Evolutionary conservation across 768 basidiomycete genomes (phyloP), one percentile per base, ranked within the genome.

Genomic region (Pulveroboletus sp.): DNA sequence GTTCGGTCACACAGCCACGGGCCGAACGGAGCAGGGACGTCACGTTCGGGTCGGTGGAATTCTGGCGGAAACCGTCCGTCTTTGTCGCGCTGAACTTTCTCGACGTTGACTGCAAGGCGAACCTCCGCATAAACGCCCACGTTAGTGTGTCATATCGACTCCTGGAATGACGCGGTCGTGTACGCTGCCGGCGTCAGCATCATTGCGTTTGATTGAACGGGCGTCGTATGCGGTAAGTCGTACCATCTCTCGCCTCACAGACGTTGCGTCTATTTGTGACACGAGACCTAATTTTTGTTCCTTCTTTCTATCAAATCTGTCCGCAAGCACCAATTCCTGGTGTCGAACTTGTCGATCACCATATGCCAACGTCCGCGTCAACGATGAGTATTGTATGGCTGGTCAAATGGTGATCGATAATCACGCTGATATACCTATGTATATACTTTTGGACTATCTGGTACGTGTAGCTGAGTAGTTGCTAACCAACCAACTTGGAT

Each of bases 81-180:
- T 60, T 61, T n/a, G 31, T 61, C n/a, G 55, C 55, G 6, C 35
- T 54, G 43, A 61, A 61, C 37, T 42, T 12, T 16, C 26, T 61
- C 30, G 45, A 61, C 38, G 12, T 61, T 0, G 48, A 43, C 27
- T 38, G 34, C 45, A 32, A 20, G 32, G 32, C 35, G 1, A 48
- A 41, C 49, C 45, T 61, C 13, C 59, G 60, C 19, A 5, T 61
- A 11, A 35, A 26, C 0, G 22, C 59, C 5, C 58, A 58, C 9
- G 59, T 55, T 0, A 37, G 58, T n/a, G 40, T 43, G 41, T 24
- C 41, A 43, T 2, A 46, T 61, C 12, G 43, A 61, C 43, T n/a
- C 56, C 11, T 61, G 59, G 56, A 0, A 0, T 1, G 46, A 52
- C 16, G 53, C 56, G 11, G 41, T 43, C 41, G 26, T 45, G 36